Percentiles rank a stretch among this genome's conserved stretches.
Conservation (phyloP, 768 basidiomycete genomes). For the Lactarius evosmus region DNA sequence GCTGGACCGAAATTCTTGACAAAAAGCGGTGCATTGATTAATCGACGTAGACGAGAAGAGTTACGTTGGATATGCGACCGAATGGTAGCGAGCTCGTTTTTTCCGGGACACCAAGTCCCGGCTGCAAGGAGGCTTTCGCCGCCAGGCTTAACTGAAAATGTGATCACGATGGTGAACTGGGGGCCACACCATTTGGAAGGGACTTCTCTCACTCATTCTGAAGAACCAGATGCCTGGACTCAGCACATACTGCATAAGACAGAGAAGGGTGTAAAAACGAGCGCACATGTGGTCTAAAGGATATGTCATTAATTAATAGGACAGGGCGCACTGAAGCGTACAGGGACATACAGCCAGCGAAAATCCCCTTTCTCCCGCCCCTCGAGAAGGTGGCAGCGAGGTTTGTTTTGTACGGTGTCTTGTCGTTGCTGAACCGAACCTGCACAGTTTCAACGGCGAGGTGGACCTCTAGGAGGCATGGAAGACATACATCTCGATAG, state of each 20-base stretch:
- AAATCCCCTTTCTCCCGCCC: constrained; percentile 86
- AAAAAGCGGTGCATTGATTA: constrained; percentile 70
- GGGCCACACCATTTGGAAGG: background rate
- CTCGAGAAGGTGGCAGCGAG: constrained; percentile 85
- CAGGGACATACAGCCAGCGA: constrained; percentile 69
- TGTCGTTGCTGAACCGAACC: constrained; percentile 90
- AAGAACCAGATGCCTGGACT: background rate
- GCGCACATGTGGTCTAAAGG: constrained; percentile 60
- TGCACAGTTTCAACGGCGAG: constrained; percentile 31
- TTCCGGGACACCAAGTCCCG: constrained; percentile 75
- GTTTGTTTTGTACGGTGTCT: constrained; percentile 89
- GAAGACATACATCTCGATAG: constrained; percentile 72
- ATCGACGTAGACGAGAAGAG: constrained; percentile 56
- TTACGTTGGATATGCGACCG: constrained; percentile 69
- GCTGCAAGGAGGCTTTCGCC: constrained; percentile 71
- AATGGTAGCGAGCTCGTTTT: constrained; percentile 74
- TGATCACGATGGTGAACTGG: background rate
- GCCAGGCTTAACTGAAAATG: constrained; percentile 55
- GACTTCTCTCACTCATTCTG: constrained; percentile 31
- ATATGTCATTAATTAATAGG: background rate
- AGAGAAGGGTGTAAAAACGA: constrained; percentile 5
- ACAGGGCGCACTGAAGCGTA: background rate
- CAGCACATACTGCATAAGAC: background rate
- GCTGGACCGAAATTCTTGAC: constrained; percentile 74
- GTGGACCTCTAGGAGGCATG: background rate